Conservation (phyloP, 176 grass and related monocot species). For the Carex littledalei region DNA sequence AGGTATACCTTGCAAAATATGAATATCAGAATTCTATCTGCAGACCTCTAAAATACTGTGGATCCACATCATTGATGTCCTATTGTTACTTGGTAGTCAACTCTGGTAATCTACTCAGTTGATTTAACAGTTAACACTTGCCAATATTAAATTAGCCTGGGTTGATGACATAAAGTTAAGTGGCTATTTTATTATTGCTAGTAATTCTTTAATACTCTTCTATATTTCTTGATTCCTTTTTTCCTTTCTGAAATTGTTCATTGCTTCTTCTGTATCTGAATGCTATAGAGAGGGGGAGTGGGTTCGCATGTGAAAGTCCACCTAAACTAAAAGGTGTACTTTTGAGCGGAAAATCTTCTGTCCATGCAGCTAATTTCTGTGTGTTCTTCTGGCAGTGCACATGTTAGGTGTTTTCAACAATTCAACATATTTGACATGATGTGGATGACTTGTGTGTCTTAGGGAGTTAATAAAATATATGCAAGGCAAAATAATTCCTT, state of each 20-base stretch:
- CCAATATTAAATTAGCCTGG: neutral
- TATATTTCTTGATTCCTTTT: neutral
- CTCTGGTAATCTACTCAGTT: neutral
- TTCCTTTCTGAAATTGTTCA: neutral
- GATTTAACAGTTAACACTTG: constrained; percentile 8
- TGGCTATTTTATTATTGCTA: neutral
- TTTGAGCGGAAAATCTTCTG: neutral
- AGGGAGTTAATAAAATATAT: neutral
- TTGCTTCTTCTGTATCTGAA: neutral
- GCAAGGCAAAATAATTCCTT: neutral
- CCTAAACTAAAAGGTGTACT: neutral
- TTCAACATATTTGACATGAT: neutral
- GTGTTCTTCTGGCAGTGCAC: too few relatives aligned
- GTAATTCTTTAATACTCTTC: neutral
- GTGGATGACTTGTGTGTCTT: neutral
- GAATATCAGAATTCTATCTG: neutral
- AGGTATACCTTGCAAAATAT: neutral
- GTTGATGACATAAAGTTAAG: neutral
- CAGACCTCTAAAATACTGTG: neutral
- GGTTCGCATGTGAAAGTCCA: neutral
- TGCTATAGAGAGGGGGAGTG: neutral
- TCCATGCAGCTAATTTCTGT: neutral
- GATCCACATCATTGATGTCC: neutral
- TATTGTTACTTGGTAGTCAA: constrained; percentile 10
- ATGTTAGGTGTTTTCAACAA: neutral